Base-by-base conservation (phyloP, 345 rosid genomes). In the Viola odorata region DNA sequence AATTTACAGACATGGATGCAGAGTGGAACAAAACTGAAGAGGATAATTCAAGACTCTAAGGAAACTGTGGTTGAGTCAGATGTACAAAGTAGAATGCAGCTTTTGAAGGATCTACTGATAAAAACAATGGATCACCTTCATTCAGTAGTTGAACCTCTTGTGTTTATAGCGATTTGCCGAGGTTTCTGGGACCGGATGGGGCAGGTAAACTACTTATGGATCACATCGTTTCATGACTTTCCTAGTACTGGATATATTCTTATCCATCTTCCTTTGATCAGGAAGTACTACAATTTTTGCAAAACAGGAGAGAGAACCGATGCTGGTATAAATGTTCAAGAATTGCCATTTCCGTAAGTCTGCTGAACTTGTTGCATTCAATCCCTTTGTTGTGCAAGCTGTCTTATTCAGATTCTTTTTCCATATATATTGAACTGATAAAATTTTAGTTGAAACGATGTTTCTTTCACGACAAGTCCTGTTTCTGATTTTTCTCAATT, bases 181-280 rank as follows among this genome's bases (percentile, higher is more conserved):
- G 74, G 68, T 57, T 63, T 70, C 10, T 70, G 74, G 74, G 74
- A 70, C 55, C 54, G 56, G 8, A 57, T 70, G 69, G 74, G 72
- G 39, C 65, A 68, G 72, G 72, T 68, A 60, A 16, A 44, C 12
- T 40, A 16, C 38, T 44, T 40, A n/a, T 52, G 57, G 37, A 58
- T 36, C n/a, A 36, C 7, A 11, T 56, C 5, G n/a, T 36, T 48
- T 50, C 17, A 5, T 11, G 13, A 17, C 32, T 32, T 16, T 12
- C 11, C 23, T 38, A 39, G 11, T 57, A 23, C 37, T 45, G 55
- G 6, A 40, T 41, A 6, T 41, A 3, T 12, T 5, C 0, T 36
- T 37, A 7, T 41, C 16, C 8, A 45, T 37, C 8, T 48, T 37
- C 32, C 50, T 12, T 44, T 5, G 1, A 8, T 16, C 66, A 68